Evolutionary conservation across 768 basidiomycete genomes (phyloP).

Genomic region (Amanita brunnescens): DNA sequence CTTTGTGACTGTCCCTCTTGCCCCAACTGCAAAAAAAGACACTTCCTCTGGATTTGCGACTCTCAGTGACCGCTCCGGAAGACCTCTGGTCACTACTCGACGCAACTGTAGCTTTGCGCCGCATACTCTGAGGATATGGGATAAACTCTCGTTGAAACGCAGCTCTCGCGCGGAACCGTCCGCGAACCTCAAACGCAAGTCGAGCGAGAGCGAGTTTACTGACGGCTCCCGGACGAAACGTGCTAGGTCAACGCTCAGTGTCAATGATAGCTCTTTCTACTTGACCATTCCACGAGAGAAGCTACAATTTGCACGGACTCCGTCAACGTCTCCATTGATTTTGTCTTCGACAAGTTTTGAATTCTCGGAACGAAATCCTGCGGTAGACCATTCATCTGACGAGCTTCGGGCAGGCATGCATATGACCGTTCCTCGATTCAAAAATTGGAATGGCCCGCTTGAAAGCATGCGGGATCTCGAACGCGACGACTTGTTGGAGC

Average conservation of each 20-base stretch:
- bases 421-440: background rate
- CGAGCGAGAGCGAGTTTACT: slow-evolving; percentile 27
- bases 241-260: slow-evolving; percentile 32
- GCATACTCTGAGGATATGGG: background rate
- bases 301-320: slow-evolving; percentile 16
- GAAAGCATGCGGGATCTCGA: background rate
- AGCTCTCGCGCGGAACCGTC: background rate
- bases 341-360: background rate
- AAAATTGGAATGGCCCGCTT: background rate
- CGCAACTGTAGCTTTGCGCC: background rate
- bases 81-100: background rate
- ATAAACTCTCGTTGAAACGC: background rate
- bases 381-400: background rate
- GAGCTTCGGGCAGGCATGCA: background rate
- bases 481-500: background rate
- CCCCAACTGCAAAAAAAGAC: background rate
- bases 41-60: background rate
- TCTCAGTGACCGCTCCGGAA: slow-evolving; percentile 2
- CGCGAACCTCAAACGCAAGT: slow-evolving; percentile 4
- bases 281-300: slow-evolving; percentile 29
- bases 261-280: slow-evolving; percentile 38
- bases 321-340: background rate
- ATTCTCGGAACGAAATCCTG: background rate
- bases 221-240: slow-evolving; percentile 38
- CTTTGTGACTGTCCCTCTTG: slow-evolving; percentile 3